Percentiles rank a stretch among this genome's conserved stretches.
phyloP scores from a whole-genome alignment of 768 basidiomycete species.

The Mycena galopus region DNA sequence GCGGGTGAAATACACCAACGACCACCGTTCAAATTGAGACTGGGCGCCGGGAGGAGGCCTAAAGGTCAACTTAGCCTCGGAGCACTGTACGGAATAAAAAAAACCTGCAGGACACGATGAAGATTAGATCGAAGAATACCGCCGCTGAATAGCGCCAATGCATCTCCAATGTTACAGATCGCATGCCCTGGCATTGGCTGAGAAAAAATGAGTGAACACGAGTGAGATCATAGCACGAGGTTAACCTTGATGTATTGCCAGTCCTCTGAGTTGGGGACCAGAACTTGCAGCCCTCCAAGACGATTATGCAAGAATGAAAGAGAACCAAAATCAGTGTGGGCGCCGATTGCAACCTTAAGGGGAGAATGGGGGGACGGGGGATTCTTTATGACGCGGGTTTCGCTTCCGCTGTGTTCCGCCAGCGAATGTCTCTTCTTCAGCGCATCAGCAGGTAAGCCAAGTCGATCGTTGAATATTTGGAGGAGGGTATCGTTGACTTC shows the following conservation, averaged over 20 bases:
- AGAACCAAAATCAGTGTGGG: conserved; percentile 83
- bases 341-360: conserved; percentile 64
- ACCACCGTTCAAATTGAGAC: conserved; percentile 67
- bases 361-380: conserved; percentile 53
- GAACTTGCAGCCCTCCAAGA: conserved; percentile 78
- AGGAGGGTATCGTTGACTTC: conserved; percentile 67
- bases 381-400: conserved; percentile 67
- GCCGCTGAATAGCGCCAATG: conserved; percentile 71
- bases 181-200: conserved; percentile 69
- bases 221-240: background rate
- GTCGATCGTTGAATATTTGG: conserved; percentile 66
- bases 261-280: conserved; percentile 68
- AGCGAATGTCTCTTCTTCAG: conserved; percentile 58
- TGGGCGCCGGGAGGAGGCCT: conserved; percentile 74
- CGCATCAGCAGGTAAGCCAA: conserved; percentile 65
- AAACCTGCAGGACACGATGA: conserved; percentile 22
- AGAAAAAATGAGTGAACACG: conserved; percentile 2
- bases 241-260: conserved; percentile 79
- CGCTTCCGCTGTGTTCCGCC: conserved; percentile 67
- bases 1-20: conserved; percentile 76
- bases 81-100: conserved; percentile 21
- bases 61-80: conserved; percentile 23
- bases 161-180: conserved; percentile 75
- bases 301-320: conserved; percentile 80
- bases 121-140: conserved; percentile 74